phyloP scores from a whole-genome alignment of 129 eudicot species.

The Chrysanthemum makinoi region DNA sequence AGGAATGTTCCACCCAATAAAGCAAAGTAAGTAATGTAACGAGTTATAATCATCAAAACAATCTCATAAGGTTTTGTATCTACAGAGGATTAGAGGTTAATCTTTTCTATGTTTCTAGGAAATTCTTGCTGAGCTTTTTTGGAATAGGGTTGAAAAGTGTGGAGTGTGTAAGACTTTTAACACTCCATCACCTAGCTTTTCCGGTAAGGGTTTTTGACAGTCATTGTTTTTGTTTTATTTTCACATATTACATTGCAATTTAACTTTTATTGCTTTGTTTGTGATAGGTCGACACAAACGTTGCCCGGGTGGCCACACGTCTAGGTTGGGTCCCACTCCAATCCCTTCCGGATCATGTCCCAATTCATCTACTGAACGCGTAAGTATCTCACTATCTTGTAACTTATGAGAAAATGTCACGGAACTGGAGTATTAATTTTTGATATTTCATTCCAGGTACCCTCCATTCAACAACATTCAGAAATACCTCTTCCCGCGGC shows the following conservation, averaged over 20 bases:
- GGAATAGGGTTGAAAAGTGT: constrained; percentile 86
- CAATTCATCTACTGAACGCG: constrained; percentile 59
- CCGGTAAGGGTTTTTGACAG: constrained; percentile 58
- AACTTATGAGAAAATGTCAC: constrained; percentile 6
- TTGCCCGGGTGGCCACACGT: constrained; percentile 73
- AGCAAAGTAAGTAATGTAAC: constrained; percentile 58
- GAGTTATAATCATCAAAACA: neutral
- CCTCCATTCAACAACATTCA: constrained; percentile 65
- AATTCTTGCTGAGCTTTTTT: constrained; percentile 55
- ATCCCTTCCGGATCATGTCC: constrained; percentile 56
- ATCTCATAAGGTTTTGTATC: constrained; percentile 9
- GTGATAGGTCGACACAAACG: constrained; percentile 76
- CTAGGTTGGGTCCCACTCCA: constrained; percentile 92
- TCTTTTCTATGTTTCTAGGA: constrained; percentile 40
- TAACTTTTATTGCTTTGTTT: constrained; percentile 6
- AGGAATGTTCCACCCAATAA: constrained; percentile 65
- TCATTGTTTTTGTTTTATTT: neutral
- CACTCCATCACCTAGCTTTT: constrained; percentile 74
- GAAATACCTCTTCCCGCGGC: constrained; percentile 68
- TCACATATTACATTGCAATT: neutral
- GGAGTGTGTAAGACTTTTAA: constrained; percentile 78
- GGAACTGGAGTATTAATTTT: neutral
- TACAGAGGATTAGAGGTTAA: neutral
- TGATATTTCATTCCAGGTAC: constrained; percentile 45
- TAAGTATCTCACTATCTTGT: constrained; percentile 31